Percentiles rank a stretch among this genome's conserved stretches.
phyloP scores from a whole-genome alignment of 2,329 filamentous ascomycete genomes.

The Epichloe festucae region DNA sequence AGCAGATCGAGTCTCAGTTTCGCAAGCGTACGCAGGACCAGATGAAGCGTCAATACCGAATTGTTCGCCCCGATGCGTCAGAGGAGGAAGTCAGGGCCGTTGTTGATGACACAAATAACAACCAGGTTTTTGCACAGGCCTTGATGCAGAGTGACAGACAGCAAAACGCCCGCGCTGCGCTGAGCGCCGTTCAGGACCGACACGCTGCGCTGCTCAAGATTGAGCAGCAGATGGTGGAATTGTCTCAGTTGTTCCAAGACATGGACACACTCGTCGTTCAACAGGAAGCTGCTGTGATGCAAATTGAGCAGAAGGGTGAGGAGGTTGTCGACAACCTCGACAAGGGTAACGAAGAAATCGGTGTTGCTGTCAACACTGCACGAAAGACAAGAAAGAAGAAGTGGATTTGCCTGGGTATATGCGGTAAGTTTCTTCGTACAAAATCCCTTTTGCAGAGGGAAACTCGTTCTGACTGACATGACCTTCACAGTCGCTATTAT shows the following conservation, averaged over 20 bases:
- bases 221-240: constrained; percentile 75
- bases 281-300: constrained; percentile 66
- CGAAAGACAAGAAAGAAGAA: constrained; percentile 79
- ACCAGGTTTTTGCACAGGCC: constrained; percentile 80
- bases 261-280: constrained; percentile 76
- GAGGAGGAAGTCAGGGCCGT: constrained; percentile 64
- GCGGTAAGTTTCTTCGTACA: constrained; percentile 29
- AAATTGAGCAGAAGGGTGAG: constrained; percentile 79
- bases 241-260: constrained; percentile 79
- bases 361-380: constrained; percentile 69
- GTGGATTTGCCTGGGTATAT: constrained; percentile 84
- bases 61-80: constrained; percentile 70
- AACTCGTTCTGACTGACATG: not conserved
- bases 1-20: constrained; percentile 68
- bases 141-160: constrained; percentile 69
- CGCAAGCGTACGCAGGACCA: constrained; percentile 69
- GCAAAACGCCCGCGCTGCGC: constrained; percentile 67
- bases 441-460: not conserved
- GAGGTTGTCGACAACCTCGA: constrained; percentile 74
- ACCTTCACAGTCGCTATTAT: constrained; percentile 34
- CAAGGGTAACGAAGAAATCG: constrained; percentile 75
- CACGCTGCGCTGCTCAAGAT: constrained; percentile 86
- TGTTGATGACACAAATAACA: constrained; percentile 63
- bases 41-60: constrained; percentile 79
- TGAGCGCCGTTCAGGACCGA: constrained; percentile 68